Percentiles rank a stretch among this genome's conserved stretches.
Conservation (phyloP, 805 yeast species). For the Ogataea salicorniae region DNA sequence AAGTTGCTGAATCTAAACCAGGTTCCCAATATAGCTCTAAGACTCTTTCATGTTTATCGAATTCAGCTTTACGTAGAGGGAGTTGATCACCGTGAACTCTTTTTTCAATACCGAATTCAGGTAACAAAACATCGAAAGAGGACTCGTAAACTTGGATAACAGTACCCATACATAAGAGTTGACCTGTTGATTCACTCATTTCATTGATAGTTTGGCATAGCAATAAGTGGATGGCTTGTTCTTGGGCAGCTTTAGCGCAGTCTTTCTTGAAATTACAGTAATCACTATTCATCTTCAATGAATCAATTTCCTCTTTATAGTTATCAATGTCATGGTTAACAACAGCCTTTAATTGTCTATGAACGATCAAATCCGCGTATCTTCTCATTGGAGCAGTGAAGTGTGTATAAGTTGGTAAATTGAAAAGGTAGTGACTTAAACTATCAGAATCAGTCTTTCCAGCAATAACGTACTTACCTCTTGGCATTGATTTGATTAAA, state of each 20-base stretch:
- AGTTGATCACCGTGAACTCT: conserved; percentile 97
- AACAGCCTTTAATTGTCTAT: conserved; percentile 77
- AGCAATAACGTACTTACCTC: conserved; percentile 85
- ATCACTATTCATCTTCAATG: conserved; percentile 78
- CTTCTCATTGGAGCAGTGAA: conserved; percentile 90
- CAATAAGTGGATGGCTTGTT: conserved; percentile 85
- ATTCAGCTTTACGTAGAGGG: conserved; percentile 89
- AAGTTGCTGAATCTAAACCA: conserved; percentile 89
- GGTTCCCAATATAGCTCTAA: conserved; percentile 89
- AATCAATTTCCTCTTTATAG: conserved; percentile 51
- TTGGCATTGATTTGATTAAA: conserved; percentile 71
- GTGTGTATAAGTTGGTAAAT: conserved; percentile 84
- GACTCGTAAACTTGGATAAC: conserved; percentile 93
- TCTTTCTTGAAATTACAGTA: conserved; percentile 95
- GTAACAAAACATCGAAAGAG: conserved; percentile 87
- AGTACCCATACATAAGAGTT: conserved; percentile 76
- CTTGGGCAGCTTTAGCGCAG: conserved; percentile 89
- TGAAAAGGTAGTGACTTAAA: conserved; percentile 74
- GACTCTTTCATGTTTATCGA: conserved; percentile 58
- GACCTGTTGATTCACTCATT: conserved; percentile 69
- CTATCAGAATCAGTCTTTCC: conserved; percentile 80
- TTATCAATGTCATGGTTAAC: conserved; percentile 39
- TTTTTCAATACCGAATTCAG: conserved; percentile 92
- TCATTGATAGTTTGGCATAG: conserved; percentile 80
- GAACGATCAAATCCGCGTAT: conserved; percentile 89